phyloP scores from a whole-genome alignment of 805 yeast species.

The Candida chauliodis region DNA sequence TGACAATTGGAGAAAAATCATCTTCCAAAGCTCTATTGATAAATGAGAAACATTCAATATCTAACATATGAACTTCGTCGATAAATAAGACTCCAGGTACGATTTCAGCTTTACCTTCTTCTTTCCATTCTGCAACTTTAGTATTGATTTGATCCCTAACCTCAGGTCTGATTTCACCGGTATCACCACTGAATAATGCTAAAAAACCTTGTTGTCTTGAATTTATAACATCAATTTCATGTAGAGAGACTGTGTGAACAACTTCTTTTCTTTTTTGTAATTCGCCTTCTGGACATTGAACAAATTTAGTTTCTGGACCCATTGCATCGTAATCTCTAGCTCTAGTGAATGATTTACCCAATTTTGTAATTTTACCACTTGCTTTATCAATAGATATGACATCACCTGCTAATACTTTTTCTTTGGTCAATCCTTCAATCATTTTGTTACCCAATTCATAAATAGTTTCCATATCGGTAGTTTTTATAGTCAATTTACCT shows the following conservation, averaged over 20 bases:
- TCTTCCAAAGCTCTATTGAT: conserved; percentile 95
- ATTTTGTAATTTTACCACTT: conserved; percentile 86
- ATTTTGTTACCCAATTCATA: conserved; percentile 92
- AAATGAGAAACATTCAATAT: conserved; percentile 94
- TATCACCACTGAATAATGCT: conserved; percentile 92
- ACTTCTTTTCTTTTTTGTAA: conserved; percentile 92
- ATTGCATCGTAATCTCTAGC: conserved; percentile 98
- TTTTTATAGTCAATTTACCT: conserved; percentile 93
- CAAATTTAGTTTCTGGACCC: conserved; percentile 97
- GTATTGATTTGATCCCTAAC: conserved; percentile 95
- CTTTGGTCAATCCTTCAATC: conserved; percentile 92
- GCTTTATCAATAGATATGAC: conserved; percentile 94
- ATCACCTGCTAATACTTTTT: conserved; percentile 95
- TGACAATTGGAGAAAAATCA: conserved; percentile 93
- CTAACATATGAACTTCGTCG: conserved; percentile 98
- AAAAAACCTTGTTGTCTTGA: conserved; percentile 97
- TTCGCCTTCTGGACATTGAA: conserved; percentile 98
- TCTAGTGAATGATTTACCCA: conserved; percentile 94
- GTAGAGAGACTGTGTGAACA: conserved; percentile 96
- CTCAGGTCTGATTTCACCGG: conserved; percentile 95
- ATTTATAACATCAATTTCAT: conserved; percentile 96
- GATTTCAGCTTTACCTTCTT: conserved; percentile 97
- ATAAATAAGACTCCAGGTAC: conserved; percentile 97
- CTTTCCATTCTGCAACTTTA: conserved; percentile 97
- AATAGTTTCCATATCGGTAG: conserved; percentile 98